A percentile compares a stretch with the other conserved stretches of the same genome.
Evolutionary conservation across 2,329 filamentous ascomycete genomes (phyloP).

Genomic region (Pseudogymnoascus sp.): DNA sequence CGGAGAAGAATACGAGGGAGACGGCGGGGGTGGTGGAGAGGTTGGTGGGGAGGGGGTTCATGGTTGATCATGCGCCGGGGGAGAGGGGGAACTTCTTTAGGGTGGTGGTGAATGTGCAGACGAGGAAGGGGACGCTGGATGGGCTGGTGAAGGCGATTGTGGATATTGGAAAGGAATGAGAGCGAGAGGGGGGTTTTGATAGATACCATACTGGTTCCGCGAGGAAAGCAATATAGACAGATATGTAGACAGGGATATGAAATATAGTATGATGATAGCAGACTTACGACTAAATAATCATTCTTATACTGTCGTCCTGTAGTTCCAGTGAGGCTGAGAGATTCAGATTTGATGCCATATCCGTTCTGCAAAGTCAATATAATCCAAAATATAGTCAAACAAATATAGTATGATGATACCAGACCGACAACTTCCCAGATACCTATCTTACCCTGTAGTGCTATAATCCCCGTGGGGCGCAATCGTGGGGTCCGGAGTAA

Average conservation of each 20-base stretch:
- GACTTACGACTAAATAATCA: not conserved
- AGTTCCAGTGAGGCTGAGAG: too few species aligned
- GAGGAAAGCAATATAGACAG: not conserved
- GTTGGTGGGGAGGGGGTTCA: constrained; percentile 54
- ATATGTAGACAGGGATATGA: not conserved
- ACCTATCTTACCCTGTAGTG: not conserved
- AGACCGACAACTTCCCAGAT: not conserved
- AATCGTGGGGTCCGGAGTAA: not conserved
- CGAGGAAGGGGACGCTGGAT: constrained; percentile 51
- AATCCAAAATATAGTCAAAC: not conserved
- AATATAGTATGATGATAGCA: not conserved
- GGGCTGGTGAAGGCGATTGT: constrained; percentile 53
- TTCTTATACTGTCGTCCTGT: too few species aligned
- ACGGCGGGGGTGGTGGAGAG: constrained; percentile 47
- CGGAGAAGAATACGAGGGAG: constrained; percentile 41
- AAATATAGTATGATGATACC: not conserved
- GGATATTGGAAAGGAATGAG: constrained; percentile 19
- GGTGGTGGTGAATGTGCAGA: constrained; percentile 59
- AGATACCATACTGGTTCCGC: not conserved
- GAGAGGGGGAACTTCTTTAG: constrained; percentile 58
- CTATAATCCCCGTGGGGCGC: not conserved
- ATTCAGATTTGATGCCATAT: too few species aligned
- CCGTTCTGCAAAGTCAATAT: not conserved
- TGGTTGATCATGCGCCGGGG: constrained; percentile 50
- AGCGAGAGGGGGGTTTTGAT: not conserved